These are phyloP conservation scores for Jimgerdemannia flammicorona DNA, from an alignment of 192 early-diverging fungal species.

Conservation along the genomic window DNA sequence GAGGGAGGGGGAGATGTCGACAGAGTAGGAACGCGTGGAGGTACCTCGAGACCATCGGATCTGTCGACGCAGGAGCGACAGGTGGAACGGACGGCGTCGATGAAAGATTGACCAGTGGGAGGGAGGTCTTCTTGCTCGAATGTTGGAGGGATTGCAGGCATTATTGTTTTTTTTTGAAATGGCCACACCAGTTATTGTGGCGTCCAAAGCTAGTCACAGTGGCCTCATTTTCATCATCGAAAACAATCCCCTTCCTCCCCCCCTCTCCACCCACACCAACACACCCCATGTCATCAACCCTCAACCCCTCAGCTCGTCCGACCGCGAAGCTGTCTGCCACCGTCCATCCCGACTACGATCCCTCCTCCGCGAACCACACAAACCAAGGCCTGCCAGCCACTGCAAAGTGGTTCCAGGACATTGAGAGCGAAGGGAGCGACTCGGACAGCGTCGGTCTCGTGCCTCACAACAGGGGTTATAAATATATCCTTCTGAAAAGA, in stretches of 20 bases:
- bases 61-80: not conserved
- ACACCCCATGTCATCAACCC: not conserved
- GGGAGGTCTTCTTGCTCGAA: not conserved
- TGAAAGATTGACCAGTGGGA: not conserved
- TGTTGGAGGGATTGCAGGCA: not conserved
- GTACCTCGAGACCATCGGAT: not conserved
- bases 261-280: no score
- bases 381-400: conserved; percentile 7
- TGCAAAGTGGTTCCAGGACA: conserved; percentile 21
- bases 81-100: not conserved
- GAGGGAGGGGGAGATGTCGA: not conserved
- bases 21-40: not conserved
- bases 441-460: conserved; percentile 42
- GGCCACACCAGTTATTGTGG: no score
- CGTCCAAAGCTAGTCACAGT: not conserved
- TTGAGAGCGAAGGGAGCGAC: conserved; percentile 28
- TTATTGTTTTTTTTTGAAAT: not conserved
- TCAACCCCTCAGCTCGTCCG: not conserved
- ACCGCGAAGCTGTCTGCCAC: not conserved
- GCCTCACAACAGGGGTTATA: conserved; percentile 69
- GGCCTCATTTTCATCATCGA: no score
- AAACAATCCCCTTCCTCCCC: not conserved
- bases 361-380: not conserved
- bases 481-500: conserved; percentile 39
- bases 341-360: not conserved